Evolutionary conservation across 2,329 filamentous ascomycete genomes (phyloP).

Genomic region (Colletotrichum orbiculare): DNA sequence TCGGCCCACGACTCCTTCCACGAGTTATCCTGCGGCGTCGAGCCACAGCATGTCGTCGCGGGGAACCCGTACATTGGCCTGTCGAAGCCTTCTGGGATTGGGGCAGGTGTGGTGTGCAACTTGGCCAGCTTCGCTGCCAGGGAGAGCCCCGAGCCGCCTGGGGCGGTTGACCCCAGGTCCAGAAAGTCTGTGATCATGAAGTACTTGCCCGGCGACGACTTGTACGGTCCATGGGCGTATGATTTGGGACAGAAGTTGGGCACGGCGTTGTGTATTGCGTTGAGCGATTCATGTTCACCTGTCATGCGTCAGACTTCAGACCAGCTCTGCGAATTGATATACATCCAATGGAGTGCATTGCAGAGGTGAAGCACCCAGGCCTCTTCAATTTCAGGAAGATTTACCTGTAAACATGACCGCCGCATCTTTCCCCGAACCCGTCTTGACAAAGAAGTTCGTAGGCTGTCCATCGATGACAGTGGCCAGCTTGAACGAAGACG

Average conservation of each 20-base stretch:
- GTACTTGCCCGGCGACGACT: slow-evolving; percentile 59
- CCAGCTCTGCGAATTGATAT: not conserved
- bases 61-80: slow-evolving; percentile 84
- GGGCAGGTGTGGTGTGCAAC: slow-evolving; percentile 81
- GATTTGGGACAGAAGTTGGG: slow-evolving; percentile 81
- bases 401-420: slow-evolving; percentile 77
- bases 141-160: slow-evolving; percentile 60
- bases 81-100: slow-evolving; percentile 67
- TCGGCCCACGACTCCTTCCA: slow-evolving; percentile 82
- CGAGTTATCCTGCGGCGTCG: slow-evolving; percentile 83
- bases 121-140: slow-evolving; percentile 82
- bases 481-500: slow-evolving; percentile 72
- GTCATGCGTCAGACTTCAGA: slow-evolving; percentile 43
- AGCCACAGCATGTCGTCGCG: slow-evolving; percentile 85
- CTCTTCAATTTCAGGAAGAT: slow-evolving; percentile 47
- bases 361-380: not conserved
- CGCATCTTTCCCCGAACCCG: slow-evolving; percentile 67
- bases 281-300: slow-evolving; percentile 87
- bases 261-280: slow-evolving; percentile 79
- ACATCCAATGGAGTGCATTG: too few species aligned
- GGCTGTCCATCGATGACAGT: slow-evolving; percentile 59
- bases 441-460: slow-evolving; percentile 78
- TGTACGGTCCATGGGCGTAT: slow-evolving; percentile 75
- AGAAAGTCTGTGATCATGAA: slow-evolving; percentile 85
- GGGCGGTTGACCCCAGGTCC: slow-evolving; percentile 63